Percentiles rank a stretch among this genome's conserved stretches.
phyloP scores from a whole-genome alignment of 805 yeast genomes.

The Nakazawaea wickerhamii region DNA sequence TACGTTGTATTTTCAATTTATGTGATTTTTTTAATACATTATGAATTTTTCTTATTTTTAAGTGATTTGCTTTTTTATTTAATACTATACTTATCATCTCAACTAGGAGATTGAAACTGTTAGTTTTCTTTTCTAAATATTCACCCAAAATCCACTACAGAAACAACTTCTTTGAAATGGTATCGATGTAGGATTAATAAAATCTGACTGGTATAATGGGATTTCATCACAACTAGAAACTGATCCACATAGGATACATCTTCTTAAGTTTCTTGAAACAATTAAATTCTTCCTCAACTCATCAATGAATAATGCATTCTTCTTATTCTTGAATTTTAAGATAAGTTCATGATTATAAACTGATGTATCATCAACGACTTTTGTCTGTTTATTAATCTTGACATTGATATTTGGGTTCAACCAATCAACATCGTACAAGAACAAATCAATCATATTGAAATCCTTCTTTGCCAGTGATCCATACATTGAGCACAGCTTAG shows the following conservation, averaged over 20 bases:
- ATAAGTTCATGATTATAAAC: slow-evolving; percentile 19
- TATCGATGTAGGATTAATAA: slow-evolving; percentile 34
- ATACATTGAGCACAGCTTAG: slow-evolving; percentile 43
- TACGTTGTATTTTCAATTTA: background rate
- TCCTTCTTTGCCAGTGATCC: slow-evolving; percentile 36
- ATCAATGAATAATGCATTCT: slow-evolving; percentile 20
- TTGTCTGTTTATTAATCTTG: background rate
- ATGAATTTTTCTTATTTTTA: slow-evolving; percentile 6
- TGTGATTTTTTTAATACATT: background rate
- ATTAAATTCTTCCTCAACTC: slow-evolving; percentile 26
- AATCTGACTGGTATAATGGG: slow-evolving; percentile 25
- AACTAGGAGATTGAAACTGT: background rate
- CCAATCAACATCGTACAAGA: slow-evolving; percentile 66
- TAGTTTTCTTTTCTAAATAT: slow-evolving; percentile 20
- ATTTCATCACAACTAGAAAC: slow-evolving; percentile 32
- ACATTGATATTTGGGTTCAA: slow-evolving; percentile 30
- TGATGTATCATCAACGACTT: background rate
- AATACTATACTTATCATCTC: slow-evolving; percentile 4
- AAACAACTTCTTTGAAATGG: slow-evolving; percentile 70
- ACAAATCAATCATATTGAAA: slow-evolving; percentile 47
- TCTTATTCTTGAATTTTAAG: slow-evolving; percentile 3
- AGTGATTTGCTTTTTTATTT: slow-evolving; percentile 9
- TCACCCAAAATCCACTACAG: slow-evolving; percentile 77
- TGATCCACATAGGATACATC: slow-evolving; percentile 53
- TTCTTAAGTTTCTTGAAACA: slow-evolving; percentile 26